These are phyloP conservation scores for Fusarium clavum DNA, from an alignment of 2,329 filamentous ascomycete genomes.

Conservation along the genomic window DNA sequence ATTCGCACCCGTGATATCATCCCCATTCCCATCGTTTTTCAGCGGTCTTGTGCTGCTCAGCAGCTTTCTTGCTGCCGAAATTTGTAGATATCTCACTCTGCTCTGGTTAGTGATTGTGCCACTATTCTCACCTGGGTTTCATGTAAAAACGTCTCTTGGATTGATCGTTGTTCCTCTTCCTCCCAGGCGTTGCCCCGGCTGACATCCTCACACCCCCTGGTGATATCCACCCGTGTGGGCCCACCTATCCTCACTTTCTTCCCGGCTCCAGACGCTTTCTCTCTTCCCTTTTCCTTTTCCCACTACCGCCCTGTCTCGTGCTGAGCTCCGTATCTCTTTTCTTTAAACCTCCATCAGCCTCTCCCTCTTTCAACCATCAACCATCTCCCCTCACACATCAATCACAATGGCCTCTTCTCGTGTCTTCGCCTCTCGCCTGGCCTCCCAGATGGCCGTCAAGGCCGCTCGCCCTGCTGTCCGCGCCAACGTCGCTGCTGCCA, in stretches of 20 bases:
- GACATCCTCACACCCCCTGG: constrained; percentile 50
- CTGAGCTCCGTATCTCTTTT: constrained; percentile 51
- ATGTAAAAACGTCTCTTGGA: constrained; percentile 49
- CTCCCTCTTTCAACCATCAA: constrained; percentile 46
- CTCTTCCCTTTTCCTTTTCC: constrained; percentile 57
- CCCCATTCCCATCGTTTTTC: constrained; percentile 24
- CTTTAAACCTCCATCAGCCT: constrained; percentile 51
- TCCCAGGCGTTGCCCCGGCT: constrained; percentile 52
- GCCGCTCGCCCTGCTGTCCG: constrained; percentile 81
- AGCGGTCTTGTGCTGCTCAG: constrained; percentile 20
- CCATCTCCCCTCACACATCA: constrained; percentile 58
- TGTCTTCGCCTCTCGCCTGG: constrained; percentile 82
- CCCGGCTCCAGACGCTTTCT: constrained; percentile 53
- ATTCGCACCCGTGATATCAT: constrained; percentile 46
- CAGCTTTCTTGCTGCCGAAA: not conserved
- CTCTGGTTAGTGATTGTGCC: constrained; percentile 15
- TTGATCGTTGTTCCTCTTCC: constrained; percentile 44
- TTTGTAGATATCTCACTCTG: constrained; percentile 9
- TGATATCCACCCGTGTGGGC: constrained; percentile 50
- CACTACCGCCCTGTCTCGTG: constrained; percentile 51
- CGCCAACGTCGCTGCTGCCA: constrained; percentile 70
- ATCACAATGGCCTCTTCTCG: constrained; percentile 85
- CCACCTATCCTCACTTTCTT: constrained; percentile 53
- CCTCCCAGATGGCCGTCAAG: constrained; percentile 81
- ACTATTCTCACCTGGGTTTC: constrained; percentile 36